Evolutionary conservation across 139 green algal species (phyloP).

Genomic region (Chlorella ohadii): DNA sequence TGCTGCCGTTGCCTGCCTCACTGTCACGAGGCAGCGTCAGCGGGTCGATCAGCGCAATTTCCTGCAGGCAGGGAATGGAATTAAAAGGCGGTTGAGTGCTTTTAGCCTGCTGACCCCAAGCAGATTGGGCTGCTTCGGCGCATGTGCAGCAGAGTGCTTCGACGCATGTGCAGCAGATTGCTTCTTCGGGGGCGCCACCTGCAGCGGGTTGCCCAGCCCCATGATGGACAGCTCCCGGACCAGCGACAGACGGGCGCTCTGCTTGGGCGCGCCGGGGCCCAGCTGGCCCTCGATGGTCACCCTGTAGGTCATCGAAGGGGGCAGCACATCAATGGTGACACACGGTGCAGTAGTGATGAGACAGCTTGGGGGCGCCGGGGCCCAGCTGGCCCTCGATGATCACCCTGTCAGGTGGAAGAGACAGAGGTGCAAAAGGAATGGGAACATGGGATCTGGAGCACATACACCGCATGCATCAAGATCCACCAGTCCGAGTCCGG

Average conservation of each 20-base stretch:
- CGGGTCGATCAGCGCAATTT: constrained; percentile 54
- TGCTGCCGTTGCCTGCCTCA: background rate
- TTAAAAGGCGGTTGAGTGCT: too few species aligned
- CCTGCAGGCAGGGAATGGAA: constrained; percentile 7
- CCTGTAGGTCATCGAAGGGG: background rate
- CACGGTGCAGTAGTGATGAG: too few species aligned
- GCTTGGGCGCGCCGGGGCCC: background rate
- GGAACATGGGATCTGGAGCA: too few species aligned
- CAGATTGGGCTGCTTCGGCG: too few species aligned
- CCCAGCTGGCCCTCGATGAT: constrained; percentile 5
- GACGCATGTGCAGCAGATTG: constrained; percentile 52
- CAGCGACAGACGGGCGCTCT: constrained; percentile 52
- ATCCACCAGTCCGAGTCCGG: too few species aligned
- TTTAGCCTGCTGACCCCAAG: too few species aligned
- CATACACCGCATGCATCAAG: too few species aligned
- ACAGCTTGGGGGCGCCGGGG: background rate
- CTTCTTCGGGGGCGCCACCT: constrained; percentile 53
- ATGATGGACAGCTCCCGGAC: constrained; percentile 89
- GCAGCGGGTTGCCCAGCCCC: constrained; percentile 63
- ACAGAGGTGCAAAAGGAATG: too few species aligned
- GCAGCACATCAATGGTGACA: too few species aligned
- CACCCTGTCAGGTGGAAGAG: too few species aligned
- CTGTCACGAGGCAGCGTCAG: background rate
- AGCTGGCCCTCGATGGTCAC: constrained; percentile 9
- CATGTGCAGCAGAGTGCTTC: too few species aligned